These are phyloP conservation scores for Malus hybrid DNA, from an alignment of 331 rosid genomes.

Conservation along the genomic window DNA sequence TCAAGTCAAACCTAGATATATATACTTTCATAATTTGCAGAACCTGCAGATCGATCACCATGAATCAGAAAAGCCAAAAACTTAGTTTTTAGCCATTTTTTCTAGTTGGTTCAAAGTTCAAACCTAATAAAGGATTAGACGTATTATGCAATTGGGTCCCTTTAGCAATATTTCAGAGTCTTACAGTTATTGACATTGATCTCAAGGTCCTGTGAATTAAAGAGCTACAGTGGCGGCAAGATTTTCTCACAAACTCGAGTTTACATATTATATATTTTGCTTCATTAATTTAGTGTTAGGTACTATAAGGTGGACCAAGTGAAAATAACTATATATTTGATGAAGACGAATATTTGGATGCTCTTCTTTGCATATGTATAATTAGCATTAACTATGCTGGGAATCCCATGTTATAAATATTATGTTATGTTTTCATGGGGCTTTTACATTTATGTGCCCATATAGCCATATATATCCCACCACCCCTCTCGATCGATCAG, in stretches of 20 bases:
- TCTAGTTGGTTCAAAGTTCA: not conserved
- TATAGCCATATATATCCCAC: not conserved
- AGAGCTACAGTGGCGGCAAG: too few species aligned
- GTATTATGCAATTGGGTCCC: not conserved
- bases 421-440: not conserved
- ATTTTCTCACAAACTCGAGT: too few species aligned
- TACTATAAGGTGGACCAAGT: not conserved
- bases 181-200: not conserved
- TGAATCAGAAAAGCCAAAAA: not conserved
- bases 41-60: not conserved
- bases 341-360: not conserved
- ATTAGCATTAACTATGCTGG: not conserved
- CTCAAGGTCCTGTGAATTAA: not conserved
- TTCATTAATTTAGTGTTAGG: not conserved
- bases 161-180: not conserved
- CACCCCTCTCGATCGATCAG: too few species aligned
- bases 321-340: not conserved
- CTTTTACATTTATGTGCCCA: not conserved
- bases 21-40: not conserved
- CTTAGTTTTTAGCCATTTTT: not conserved
- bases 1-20: conserved; percentile 5
- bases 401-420: not conserved
- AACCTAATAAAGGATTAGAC: not conserved
- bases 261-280: not conserved
- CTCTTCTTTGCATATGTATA: not conserved